Evolutionary conservation across 805 yeast species (phyloP).

Genomic region (Ogataea paraovalis): DNA sequence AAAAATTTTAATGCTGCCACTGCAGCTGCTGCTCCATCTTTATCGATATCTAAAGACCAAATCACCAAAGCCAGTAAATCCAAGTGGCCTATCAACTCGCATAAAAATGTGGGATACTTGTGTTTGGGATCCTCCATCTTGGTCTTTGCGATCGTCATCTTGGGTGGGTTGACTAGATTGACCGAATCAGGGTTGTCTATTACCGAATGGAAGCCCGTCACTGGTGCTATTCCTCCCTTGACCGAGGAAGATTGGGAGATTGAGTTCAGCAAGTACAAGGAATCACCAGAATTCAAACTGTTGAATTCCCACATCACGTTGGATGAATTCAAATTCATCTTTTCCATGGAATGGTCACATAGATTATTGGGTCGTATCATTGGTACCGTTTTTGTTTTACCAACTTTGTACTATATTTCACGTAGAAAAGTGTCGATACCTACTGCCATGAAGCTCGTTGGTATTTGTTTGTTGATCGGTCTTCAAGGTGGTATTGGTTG

Average conservation of each 20-base stretch:
- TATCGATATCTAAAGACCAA: not conserved
- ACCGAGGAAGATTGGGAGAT: constrained; percentile 76
- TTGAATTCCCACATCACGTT: constrained; percentile 84
- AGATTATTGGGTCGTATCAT: constrained; percentile 88
- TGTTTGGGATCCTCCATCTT: constrained; percentile 80
- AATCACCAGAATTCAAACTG: constrained; percentile 87
- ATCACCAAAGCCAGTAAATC: not conserved
- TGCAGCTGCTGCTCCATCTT: no score
- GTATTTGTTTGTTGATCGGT: constrained; percentile 75
- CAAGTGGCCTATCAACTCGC: constrained; percentile 41
- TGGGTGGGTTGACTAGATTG: constrained; percentile 92
- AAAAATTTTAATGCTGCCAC: not conserved
- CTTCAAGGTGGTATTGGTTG: constrained; percentile 96
- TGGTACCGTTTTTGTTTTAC: constrained; percentile 77
- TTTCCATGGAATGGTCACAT: constrained; percentile 97
- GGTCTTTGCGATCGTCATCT: constrained; percentile 92
- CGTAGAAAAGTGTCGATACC: constrained; percentile 62
- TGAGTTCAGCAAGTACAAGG: constrained; percentile 77
- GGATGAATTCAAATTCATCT: constrained; percentile 92
- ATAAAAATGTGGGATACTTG: constrained; percentile 77
- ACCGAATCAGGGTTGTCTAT: constrained; percentile 95
- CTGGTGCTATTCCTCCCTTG: constrained; percentile 91
- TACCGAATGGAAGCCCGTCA: constrained; percentile 98
- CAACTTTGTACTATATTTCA: constrained; percentile 77
- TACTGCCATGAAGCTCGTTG: constrained; percentile 63